Conservation (phyloP, 305 asterid species). For the Fraxinus floribunda region DNA sequence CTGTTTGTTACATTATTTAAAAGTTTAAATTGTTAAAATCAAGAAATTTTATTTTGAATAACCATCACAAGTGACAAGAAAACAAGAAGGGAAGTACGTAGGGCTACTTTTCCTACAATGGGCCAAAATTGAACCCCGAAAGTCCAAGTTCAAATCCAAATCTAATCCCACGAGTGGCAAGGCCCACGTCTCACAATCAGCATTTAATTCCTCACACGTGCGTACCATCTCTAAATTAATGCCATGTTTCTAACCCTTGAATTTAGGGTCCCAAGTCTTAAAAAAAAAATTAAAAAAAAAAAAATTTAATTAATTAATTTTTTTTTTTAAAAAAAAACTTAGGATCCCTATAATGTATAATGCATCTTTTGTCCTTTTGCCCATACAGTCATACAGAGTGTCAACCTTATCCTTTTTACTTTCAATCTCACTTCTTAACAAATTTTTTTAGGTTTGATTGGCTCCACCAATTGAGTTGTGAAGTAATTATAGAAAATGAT, state of each 20-base stretch:
- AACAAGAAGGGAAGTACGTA: conserved; percentile 13
- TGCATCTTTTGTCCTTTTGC: conserved; percentile 10
- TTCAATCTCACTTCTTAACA: background rate
- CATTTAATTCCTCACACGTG: conserved; percentile 48
- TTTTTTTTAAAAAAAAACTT: background rate
- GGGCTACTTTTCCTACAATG: conserved; percentile 25
- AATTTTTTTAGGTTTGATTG: background rate
- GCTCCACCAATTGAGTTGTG: background rate
- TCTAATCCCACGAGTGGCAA: conserved; percentile 56
- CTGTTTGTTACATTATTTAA: background rate
- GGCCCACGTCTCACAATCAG: conserved; percentile 42
- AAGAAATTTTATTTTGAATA: background rate
- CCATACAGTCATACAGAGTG: background rate
- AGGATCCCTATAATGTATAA: conserved; percentile 24
- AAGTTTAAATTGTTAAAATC: background rate
- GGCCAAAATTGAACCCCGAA: conserved; percentile 31
- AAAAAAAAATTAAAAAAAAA: no score
- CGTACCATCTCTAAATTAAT: conserved; percentile 26
- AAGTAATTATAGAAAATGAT: background rate
- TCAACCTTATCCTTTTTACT: background rate
- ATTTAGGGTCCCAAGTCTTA: background rate
- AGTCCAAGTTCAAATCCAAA: conserved; percentile 29
- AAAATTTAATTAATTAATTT: background rate
- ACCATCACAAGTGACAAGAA: background rate
- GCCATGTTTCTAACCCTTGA: conserved; percentile 17